Evolutionary conservation across 129 eudicot species (phyloP).

Genomic region (Chrysanthemum seticuspe): DNA sequence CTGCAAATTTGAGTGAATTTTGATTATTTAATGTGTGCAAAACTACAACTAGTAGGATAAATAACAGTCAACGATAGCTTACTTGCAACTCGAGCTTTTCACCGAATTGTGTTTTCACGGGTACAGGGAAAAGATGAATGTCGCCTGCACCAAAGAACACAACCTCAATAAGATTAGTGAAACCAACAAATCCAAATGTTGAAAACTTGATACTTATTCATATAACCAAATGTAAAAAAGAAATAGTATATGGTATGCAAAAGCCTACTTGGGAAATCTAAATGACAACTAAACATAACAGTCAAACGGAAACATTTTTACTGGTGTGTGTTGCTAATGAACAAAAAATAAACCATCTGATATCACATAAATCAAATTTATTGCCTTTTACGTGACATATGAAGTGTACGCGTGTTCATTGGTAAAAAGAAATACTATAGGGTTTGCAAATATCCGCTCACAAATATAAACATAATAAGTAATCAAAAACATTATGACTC

Average conservation of each 20-base stretch:
- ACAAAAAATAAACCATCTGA: not conserved
- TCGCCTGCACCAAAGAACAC: constrained; percentile 53
- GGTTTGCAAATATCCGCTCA: too few species aligned
- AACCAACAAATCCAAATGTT: not conserved
- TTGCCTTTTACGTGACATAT: not conserved
- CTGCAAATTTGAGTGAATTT: constrained; percentile 42
- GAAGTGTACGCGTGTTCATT: not conserved
- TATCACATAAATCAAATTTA: not conserved
- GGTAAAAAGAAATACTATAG: too few species aligned
- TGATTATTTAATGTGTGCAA: constrained; percentile 7
- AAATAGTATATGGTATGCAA: not conserved
- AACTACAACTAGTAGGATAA: not conserved
- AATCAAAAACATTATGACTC: not conserved
- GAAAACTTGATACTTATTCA: not conserved
- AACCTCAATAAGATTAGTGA: not conserved
- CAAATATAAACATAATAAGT: not conserved
- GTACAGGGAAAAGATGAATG: constrained; percentile 80
- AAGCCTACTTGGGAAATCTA: not conserved
- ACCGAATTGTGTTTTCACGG: constrained; percentile 83
- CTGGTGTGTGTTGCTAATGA: not conserved
- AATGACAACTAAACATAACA: not conserved
- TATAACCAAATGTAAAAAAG: not conserved
- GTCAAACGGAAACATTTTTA: not conserved
- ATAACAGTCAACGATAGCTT: constrained; percentile 23
- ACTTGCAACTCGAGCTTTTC: constrained; percentile 96